Evolutionary conservation across 805 yeast genomes (phyloP), one percentile per base, ranked within the genome.

Genomic region (Metschnikowia chrysomelidarum): DNA sequence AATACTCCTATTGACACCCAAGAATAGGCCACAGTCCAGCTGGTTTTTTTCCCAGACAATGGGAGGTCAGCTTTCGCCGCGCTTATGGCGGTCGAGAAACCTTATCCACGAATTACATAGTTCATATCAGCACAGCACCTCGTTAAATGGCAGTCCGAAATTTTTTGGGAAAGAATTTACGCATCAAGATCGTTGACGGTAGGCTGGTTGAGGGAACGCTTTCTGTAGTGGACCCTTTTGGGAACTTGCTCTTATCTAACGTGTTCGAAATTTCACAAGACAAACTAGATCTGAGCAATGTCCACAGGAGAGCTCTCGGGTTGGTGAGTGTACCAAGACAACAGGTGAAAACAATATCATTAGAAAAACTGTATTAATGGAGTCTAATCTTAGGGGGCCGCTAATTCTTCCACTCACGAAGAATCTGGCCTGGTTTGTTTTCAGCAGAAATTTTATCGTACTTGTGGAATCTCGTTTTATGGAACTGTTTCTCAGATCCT

Each of bases 161-260:
- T 18, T 63, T 53, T 40, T 60, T 67, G 19, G 72, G 71, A 11
- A 29, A 55, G 18, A 50, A 38, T 24, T 43, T 67, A 22, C 47
- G 51, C 17, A 38, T 67, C 12, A 40, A 44, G 13, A 47, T 64
- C 22, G 43, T 41, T 1, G 71, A 67, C 37, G 41, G 52, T 7
- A 43, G 72, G 16, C 43, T 50, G 4, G 40, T 67, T n/a, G 64
- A 59, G 13, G 73, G 73, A 1, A 42, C 59, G 2, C 50, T 67
- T 30, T 57, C 69, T 0, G 71, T 59, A 1, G 57, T 67, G 11
- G 73, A 67, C 40, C 70, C 71, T 1, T 67, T 64, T 48, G 73
- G 73, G 4, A 66, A 67, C 42, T 38, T 67, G 29, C 49, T 67
- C 9, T 34, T 67, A 30, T 51, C 62, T n/a, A 56, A 64, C 34